Base-by-base conservation (phyloP, 2,329 filamentous ascomycete genomes). In the Trichoderma atrobrunneum region DNA sequence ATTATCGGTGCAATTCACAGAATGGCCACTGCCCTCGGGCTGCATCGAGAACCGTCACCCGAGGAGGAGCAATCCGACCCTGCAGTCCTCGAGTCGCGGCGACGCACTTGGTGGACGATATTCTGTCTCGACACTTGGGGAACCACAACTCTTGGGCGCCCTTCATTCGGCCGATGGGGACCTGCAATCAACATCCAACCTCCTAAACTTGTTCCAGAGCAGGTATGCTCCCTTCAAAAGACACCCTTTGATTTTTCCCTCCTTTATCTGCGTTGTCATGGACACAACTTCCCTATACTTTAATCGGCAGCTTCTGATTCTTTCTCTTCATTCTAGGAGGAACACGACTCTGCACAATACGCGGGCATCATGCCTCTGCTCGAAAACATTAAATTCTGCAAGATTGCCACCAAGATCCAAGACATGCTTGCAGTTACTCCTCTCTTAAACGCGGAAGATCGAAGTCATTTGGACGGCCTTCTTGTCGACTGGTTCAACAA, bases 361-460 rank as follows among this genome's bases (percentile, higher is more conserved):
- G 86, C 90, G 2, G 89, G 90, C 70, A 89, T 92, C 70, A 85
- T 94, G 5, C 92, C 92, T 0, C 81, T 94, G 18, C 89, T 93
- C 32, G 91, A 95, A 80, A 93, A 93, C 78, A 91, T 93, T 74
- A 89, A 90, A 65, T 95, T 95, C 80, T 93, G 92, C 82, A 92
- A 92, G 79, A 92, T 95, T 73, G 90, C 92, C 24, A 93, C 92
- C 0, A 88, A 89, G 73, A 92, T 95, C 71, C 93, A 95, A 78
- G 92, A 95, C 77, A 87, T 90, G 67, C 85, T 95, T 3, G 91
- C 92, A 18, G 89, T 91, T 69, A 88, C 89, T 2, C 91, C 92
- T 0, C 84, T 93, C 1, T 86, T 93, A 2, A 86, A 87, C n/a
- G 84, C 87, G 34, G 87, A 90, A 34, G 91, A 94, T 77, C 89